Base-by-base conservation (phyloP, 768 basidiomycete genomes). In the Boletales sp. region DNA sequence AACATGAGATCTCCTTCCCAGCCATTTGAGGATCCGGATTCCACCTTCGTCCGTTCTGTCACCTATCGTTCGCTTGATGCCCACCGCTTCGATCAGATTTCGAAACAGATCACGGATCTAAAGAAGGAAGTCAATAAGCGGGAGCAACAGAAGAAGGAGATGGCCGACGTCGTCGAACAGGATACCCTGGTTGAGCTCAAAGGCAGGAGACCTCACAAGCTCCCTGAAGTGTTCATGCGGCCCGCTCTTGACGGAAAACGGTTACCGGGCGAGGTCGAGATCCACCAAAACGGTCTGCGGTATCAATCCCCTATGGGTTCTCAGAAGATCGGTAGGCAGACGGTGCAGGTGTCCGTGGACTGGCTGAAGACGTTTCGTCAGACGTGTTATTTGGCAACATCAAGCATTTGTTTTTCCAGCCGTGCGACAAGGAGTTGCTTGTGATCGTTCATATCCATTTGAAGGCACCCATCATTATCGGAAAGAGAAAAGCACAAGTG, bases 361-460 rank as follows among this genome's bases (percentile, higher is more conserved):
- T 5, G 21, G n/a, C 36, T 53, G 39, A 64, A 52, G 35, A 18
- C 17, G 17, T 36, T 47, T 44, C 36, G 19, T 18, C 43, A 95
- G 95, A 99, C 66, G 78, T 99, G 12, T 75, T 97, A 10, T 99
- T 97, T 74, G 86, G 83, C 72, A 99, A 99, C 67, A 86, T 99
- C 74, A 97, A 95, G 68, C 95, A 99, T 69, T 76, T 98, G 10
- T 97, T 98, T 74, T 98, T 99, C 81, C 97, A 99, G 64, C 95
- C 97, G 2, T 97, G 95, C 61, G 97, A 99, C 56, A 85, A 91
- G 57, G 97, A 99, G 67, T 74, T 98, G 17, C 78, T 97, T 46
- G 94, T 97, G 48, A 86, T 99, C 53, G 83, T 97, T 30, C 97
- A 99, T 66, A 71, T 97, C 44, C 90, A 98, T 66, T 77, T 99